Conservation (phyloP, 176 grass and related monocot species). For the Rhipidocladum racemiflorum region DNA sequence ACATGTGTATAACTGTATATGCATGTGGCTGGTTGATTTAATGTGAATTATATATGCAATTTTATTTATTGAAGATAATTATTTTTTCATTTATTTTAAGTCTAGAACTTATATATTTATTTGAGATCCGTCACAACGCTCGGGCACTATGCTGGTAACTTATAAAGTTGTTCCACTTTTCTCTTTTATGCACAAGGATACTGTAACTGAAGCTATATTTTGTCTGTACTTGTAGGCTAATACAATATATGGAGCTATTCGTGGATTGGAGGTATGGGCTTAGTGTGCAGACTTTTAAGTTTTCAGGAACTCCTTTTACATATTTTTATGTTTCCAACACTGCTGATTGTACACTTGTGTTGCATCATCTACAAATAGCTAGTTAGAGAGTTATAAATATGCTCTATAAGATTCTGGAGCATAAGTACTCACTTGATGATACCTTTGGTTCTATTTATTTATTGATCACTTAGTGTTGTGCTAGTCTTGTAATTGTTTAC, state of each 20-base stretch:
- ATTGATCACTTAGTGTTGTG: not conserved
- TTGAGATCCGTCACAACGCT: no score
- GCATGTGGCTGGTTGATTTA: no score
- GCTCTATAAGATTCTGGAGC: not conserved
- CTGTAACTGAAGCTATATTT: slow-evolving; percentile 6
- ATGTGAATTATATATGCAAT: no score
- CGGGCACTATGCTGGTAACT: not conserved
- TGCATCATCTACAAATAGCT: not conserved
- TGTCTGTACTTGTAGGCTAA: slow-evolving; percentile 56
- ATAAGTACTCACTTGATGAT: not conserved
- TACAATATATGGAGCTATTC: slow-evolving; percentile 87
- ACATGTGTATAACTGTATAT: no score
- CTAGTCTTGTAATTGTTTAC: not conserved
- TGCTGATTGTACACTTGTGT: not conserved
- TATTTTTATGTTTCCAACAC: not conserved
- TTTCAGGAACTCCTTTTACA: not conserved
- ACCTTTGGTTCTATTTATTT: not conserved
- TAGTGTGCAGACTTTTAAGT: not conserved
- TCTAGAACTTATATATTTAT: no score
- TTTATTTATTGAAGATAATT: no score
- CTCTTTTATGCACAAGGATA: slow-evolving; percentile 10
- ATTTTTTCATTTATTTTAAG: no score
- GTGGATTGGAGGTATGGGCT: slow-evolving; percentile 76
- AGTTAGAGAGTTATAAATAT: not conserved
- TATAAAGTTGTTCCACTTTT: not conserved